phyloP scores from a whole-genome alignment of 495 filamentous ascomycete genomes.

The Tetracladium setigerum region DNA sequence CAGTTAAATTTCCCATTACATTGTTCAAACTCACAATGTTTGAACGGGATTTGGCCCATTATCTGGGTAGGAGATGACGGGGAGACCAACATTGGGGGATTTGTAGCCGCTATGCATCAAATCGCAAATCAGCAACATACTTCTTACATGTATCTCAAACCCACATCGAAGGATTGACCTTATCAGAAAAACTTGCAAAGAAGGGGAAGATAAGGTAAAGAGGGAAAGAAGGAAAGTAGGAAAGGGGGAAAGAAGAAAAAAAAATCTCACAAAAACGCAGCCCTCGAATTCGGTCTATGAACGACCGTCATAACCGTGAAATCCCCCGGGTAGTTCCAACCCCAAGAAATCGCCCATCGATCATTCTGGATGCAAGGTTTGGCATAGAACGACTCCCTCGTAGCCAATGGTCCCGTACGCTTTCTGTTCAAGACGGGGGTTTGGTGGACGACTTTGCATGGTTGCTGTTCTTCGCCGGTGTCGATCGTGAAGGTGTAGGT shows the following conservation, averaged over 20 bases:
- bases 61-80: constrained; percentile 3
- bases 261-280: background rate
- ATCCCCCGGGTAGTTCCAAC: constrained; percentile 6
- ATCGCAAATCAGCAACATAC: too few relatives aligned
- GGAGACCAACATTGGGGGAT: constrained; percentile 5
- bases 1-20: background rate
- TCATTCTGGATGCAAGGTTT: constrained; percentile 1
- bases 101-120: too few relatives aligned
- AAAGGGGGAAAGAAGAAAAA: too few relatives aligned
- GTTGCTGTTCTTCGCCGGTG: background rate
- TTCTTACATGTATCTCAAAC: too few relatives aligned
- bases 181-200: too few relatives aligned
- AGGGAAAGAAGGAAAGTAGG: too few relatives aligned
- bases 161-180: too few relatives aligned
- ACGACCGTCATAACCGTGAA: constrained; percentile 16
- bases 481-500: constrained; percentile 6
- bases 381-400: constrained; percentile 2
- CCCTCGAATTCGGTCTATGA: too few relatives aligned
- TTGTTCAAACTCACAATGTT: background rate
- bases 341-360: constrained; percentile 14
- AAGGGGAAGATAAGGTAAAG: too few relatives aligned
- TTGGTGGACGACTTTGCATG: constrained; percentile 1
- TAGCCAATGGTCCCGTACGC: too few relatives aligned
- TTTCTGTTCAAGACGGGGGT: too few relatives aligned
- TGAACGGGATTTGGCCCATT: constrained; percentile 5